These are phyloP conservation scores for Phoenix dactylifera DNA, from an alignment of 176 grass and related monocot species.

Conservation along the genomic window DNA sequence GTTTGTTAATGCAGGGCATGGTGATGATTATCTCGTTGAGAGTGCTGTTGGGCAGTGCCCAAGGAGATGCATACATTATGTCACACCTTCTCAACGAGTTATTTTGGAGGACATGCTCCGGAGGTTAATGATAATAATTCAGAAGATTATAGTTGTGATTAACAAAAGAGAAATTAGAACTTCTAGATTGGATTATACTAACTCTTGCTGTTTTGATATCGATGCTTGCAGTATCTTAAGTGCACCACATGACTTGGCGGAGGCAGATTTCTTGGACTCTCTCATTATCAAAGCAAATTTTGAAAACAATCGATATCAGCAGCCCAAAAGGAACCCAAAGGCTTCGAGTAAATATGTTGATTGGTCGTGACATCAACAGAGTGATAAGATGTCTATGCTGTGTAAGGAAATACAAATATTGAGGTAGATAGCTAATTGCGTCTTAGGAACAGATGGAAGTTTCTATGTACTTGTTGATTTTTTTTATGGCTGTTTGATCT, in stretches of 20 bases:
- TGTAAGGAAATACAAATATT: too few species aligned
- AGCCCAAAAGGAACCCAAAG: constrained; percentile 21
- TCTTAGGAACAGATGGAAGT: too few species aligned
- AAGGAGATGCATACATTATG: constrained; percentile 85
- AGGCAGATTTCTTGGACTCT: constrained; percentile 23
- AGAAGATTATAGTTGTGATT: background rate
- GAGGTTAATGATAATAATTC: constrained; percentile 39
- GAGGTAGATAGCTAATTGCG: too few species aligned
- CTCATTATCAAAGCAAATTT: constrained; percentile 30
- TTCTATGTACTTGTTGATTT: too few species aligned
- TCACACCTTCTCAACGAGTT: constrained; percentile 66
- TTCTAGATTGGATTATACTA: too few species aligned
- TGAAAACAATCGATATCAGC: constrained; percentile 42
- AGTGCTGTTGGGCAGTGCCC: constrained; percentile 70
- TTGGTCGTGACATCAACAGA: constrained; percentile 7
- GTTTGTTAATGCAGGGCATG: constrained; percentile 36
- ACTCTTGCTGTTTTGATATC: background rate
- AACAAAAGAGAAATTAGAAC: background rate
- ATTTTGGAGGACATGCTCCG: constrained; percentile 78
- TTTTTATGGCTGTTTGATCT: too few species aligned
- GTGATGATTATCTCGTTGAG: constrained; percentile 53
- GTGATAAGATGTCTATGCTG: too few species aligned
- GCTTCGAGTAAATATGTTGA: constrained; percentile 19
- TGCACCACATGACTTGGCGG: constrained; percentile 30
- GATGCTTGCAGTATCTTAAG: constrained; percentile 20